phyloP scores from a whole-genome alignment of 805 yeast genomes.

The Yueomyces sp. region DNA sequence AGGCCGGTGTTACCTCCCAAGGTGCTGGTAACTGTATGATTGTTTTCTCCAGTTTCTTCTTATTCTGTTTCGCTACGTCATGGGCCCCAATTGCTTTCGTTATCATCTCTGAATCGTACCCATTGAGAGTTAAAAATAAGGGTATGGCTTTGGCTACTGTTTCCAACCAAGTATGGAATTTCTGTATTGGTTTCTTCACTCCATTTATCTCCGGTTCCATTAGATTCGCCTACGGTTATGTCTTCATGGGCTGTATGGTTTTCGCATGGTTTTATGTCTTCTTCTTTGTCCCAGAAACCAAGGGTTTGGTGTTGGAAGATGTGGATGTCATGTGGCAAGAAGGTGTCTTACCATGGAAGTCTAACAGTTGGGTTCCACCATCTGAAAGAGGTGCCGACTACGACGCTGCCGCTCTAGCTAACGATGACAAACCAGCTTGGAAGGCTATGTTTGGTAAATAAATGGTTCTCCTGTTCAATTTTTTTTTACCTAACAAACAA shows the following conservation, averaged over 20 bases:
- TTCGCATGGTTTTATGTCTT: conserved; percentile 47
- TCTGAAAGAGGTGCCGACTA: conserved; percentile 11
- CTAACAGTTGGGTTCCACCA: conserved; percentile 36
- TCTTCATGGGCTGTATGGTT: conserved; percentile 40
- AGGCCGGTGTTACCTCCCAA: conserved; percentile 33
- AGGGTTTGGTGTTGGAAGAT: conserved; percentile 67
- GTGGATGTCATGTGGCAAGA: conserved; percentile 45
- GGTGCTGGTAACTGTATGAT: conserved; percentile 58
- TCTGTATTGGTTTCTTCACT: conserved; percentile 53
- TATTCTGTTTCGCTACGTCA: conserved; percentile 54
- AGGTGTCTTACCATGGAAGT: conserved; percentile 27
- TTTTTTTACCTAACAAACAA: no score
- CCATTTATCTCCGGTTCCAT: conserved; percentile 54
- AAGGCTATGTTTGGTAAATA: conserved; percentile 4
- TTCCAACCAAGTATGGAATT: conserved; percentile 53
- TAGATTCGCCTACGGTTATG: conserved; percentile 58
- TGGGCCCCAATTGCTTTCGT: conserved; percentile 58
- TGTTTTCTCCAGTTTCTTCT: conserved; percentile 49
- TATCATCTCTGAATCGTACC: conserved; percentile 51
- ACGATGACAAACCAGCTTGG: conserved; percentile 8
- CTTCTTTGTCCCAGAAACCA: conserved; percentile 62
- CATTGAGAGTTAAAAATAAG: conserved; percentile 51
- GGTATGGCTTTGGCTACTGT: conserved; percentile 46
- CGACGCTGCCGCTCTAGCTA: conserved; percentile 5
- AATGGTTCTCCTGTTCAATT: neutral